phyloP scores from a whole-genome alignment of 2,329 filamentous ascomycete genomes.

The Aspergillus ochraceoroseus region DNA sequence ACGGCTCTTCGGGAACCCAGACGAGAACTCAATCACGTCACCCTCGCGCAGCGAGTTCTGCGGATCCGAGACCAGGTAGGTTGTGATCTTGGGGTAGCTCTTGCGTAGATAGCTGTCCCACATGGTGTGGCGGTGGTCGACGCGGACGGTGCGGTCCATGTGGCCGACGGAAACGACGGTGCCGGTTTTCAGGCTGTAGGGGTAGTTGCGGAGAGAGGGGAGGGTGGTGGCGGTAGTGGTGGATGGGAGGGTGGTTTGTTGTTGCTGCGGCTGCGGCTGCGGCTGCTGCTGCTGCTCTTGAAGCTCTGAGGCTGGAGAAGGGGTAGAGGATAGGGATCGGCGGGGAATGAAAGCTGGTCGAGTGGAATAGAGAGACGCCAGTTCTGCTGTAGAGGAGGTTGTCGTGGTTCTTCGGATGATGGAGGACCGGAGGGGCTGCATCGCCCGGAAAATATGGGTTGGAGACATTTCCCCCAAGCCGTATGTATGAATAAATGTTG shows the following conservation, averaged over 20 bases:
- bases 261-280: constrained; percentile 4
- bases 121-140: constrained; percentile 31
- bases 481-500: no score
- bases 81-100: constrained; percentile 34
- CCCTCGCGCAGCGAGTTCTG: constrained; percentile 41
- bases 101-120: constrained; percentile 40
- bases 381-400: constrained; percentile 18
- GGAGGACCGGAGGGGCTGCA: constrained; percentile 30
- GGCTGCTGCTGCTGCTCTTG: constrained; percentile 3
- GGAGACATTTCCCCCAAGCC: constrained; percentile 34
- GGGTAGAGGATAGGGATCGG: constrained; percentile 10
- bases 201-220: constrained; percentile 34
- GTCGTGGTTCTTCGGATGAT: constrained; percentile 28
- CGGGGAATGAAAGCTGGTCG: constrained; percentile 18
- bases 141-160: constrained; percentile 42
- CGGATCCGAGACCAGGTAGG: constrained; percentile 38
- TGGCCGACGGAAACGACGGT: constrained; percentile 41
- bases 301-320: not conserved
- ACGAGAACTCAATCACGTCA: constrained; percentile 45
- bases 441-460: constrained; percentile 30
- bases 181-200: constrained; percentile 35
- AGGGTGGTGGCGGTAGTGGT: constrained; percentile 16
- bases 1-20: constrained; percentile 37
- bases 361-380: constrained; percentile 20
- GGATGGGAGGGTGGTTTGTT: constrained; percentile 1